Conservation (phyloP, 441 rosid species). For the Macaranga tanarius region DNA sequence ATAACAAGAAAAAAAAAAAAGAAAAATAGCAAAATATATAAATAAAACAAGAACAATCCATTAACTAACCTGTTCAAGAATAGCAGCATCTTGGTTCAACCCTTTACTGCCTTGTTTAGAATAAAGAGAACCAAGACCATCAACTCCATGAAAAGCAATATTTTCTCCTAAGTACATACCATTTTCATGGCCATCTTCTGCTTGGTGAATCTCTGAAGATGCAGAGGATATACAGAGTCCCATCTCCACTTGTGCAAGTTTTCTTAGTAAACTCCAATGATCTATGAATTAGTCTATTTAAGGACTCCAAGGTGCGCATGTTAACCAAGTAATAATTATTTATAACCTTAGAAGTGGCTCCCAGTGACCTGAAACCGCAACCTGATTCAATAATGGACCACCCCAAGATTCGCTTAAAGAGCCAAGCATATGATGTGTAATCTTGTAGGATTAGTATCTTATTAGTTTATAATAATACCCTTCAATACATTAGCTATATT, state of each 20-base stretch:
- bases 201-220: conserved; percentile 62
- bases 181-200: conserved; percentile 47
- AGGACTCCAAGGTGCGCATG: conserved; percentile 23
- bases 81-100: conserved; percentile 76
- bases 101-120: conserved; percentile 73
- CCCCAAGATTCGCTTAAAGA: conserved; percentile 56
- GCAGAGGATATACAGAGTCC: conserved; percentile 75
- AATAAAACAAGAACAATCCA: neutral
- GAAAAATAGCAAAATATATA: neutral
- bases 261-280: conserved; percentile 20
- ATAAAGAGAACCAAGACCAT: conserved; percentile 47
- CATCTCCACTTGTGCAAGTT: conserved; percentile 36
- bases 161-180: conserved; percentile 32
- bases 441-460: conserved; percentile 16
- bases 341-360: conserved; percentile 27
- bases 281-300: conserved; percentile 19
- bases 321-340: conserved; percentile 25
- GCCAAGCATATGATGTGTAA: conserved; percentile 45
- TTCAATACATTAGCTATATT: neutral
- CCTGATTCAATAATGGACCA: conserved; percentile 35
- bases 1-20: neutral
- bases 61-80: conserved; percentile 51
- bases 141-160: conserved; percentile 23
- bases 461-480: neutral
- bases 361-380: conserved; percentile 33